Conservation (phyloP, 176 grass and related monocot genomes). For the Carex scoparia region DNA sequence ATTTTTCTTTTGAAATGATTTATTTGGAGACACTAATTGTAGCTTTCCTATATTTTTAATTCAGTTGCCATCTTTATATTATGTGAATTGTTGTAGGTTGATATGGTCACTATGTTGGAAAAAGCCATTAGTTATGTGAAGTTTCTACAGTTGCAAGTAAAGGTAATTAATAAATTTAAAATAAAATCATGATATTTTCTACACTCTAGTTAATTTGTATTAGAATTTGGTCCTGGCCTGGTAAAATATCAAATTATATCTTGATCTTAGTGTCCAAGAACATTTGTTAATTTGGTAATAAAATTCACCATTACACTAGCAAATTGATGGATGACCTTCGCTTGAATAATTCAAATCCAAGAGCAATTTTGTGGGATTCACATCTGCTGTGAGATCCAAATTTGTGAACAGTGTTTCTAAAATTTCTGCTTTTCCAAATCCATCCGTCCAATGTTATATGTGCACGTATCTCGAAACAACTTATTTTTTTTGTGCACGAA, state of each 20-base stretch:
- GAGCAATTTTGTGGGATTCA: not conserved
- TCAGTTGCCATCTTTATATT: not conserved
- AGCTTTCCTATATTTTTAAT: not conserved
- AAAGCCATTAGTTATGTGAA: constrained; percentile 96
- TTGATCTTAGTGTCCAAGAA: not conserved
- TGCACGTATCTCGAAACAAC: no score
- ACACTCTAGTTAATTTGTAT: not conserved
- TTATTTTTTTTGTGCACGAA: no score
- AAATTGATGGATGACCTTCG: not conserved
- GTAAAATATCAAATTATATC: no score
- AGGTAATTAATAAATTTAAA: constrained; percentile 41
- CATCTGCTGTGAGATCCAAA: no score
- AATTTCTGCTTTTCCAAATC: no score
- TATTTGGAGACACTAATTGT: not conserved
- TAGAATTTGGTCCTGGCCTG: not conserved
- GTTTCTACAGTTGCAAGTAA: constrained; percentile 94
- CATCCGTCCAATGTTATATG: no score
- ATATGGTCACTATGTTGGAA: constrained; percentile 96
- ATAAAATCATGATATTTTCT: not conserved
- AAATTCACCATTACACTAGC: not conserved
- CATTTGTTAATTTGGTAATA: not conserved
- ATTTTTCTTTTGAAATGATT: not conserved
- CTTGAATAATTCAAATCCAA: not conserved
- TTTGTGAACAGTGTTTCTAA: no score
- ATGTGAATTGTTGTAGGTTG: constrained; percentile 43